Evolutionary conservation across 768 basidiomycete genomes (phyloP), one percentile per base, ranked within the genome.

Genomic region (Sporobolomyces phaffii): DNA sequence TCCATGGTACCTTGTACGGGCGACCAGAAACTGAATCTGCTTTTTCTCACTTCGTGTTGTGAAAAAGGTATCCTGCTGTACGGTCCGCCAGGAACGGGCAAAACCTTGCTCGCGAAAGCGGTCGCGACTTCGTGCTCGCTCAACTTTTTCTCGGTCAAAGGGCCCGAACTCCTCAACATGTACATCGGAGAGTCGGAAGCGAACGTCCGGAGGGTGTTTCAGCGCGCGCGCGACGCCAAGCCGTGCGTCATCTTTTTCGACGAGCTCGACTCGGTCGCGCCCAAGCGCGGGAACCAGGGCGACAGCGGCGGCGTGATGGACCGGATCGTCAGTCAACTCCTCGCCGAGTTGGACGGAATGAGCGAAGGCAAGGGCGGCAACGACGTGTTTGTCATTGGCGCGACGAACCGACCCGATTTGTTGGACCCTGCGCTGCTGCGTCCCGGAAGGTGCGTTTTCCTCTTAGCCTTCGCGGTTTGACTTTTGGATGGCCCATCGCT

Each of bases 151-250:
- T 86, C 92, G 49, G 87, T 98, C 76, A 96, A 96, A 72, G 96
- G 96, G 0, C 92, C 96, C 28, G 94, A 98, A 77, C 83, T 98
- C 22, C 90, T 90, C 9, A 91, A 91, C 43, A 91, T 91, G 17
- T 98, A 91, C 75, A 94, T 98, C 75, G 96, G 96, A 45, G 96
- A 99, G 80, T 94, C 92, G 0, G 96, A 99, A 75, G 86, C 90
- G 1, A 87, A 88, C 74, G 81, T 99, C 24, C 86, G 96, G 22
- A 87, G 88, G 26, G 89, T 99, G 8, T 99, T 98, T 77, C 84
- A 83, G 50, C 87, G 91, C 68, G 96, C 73, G n/a, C 51, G 73
- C 13, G 73, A 75, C 51, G 75, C 96, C 1, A 83, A 85, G 56
- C 81, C 82, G 33, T 97, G 91, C 75, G 91, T 98, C 72, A 85